phyloP scores from a whole-genome alignment of 176 grass and related monocot genomes.

The Avena eriantha region DNA sequence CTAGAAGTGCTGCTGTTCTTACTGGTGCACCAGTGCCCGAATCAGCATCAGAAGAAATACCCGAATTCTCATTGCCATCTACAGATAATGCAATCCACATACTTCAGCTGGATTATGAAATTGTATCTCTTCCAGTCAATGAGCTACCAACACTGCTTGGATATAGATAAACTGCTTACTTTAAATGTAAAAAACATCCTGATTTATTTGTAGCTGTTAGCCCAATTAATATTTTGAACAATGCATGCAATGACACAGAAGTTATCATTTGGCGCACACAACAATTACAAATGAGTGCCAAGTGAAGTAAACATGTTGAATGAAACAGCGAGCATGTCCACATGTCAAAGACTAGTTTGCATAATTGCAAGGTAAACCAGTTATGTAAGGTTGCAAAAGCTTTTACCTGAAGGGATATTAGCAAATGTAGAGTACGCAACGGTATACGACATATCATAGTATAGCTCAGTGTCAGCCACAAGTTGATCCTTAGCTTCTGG shows the following conservation, averaged over 20 bases:
- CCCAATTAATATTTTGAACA: not conserved
- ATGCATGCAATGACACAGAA: not conserved
- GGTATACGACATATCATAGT: conserved; percentile 87
- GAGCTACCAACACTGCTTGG: not conserved
- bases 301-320: not conserved
- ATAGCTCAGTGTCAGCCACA: conserved; percentile 59
- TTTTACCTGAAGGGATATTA: conserved; percentile 70
- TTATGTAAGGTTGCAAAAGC: not conserved
- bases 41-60: conserved; percentile 64
- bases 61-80: conserved; percentile 31
- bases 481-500: conserved; percentile 41
- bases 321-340: not conserved
- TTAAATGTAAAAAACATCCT: not conserved
- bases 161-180: not conserved
- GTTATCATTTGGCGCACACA: not conserved
- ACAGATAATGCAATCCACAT: not conserved
- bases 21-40: conserved; percentile 29
- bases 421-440: conserved; percentile 79
- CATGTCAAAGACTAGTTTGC: not conserved
- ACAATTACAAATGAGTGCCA: not conserved
- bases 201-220: not conserved
- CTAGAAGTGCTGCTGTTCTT: conserved; percentile 56
- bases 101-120: not conserved
- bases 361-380: not conserved
- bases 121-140: not conserved